These are phyloP conservation scores for Globisporangium paddicum DNA, from an alignment of 352 stramenopile genomes.

Conservation along the genomic window DNA sequence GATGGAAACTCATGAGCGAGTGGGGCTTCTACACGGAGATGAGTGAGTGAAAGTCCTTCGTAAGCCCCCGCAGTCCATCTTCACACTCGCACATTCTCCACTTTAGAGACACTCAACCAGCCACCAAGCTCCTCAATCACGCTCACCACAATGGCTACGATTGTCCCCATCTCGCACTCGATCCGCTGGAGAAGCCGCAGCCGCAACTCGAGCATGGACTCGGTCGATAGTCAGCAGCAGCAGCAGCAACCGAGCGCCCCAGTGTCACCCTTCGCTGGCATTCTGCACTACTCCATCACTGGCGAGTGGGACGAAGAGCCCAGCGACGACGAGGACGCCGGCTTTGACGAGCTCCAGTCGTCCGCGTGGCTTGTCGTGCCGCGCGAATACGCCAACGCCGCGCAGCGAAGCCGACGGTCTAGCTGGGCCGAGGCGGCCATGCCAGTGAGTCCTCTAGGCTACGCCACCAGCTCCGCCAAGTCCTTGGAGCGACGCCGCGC, in stretches of 20 bases:
- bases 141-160: conserved; percentile 33
- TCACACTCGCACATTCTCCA: not conserved
- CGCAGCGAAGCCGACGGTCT: not conserved
- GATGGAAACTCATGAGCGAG: not conserved
- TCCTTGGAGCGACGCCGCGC: conserved; percentile 6
- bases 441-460: not conserved
- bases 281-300: not conserved
- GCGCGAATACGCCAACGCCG: conserved; percentile 21
- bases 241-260: conserved; percentile 1
- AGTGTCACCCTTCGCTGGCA: not conserved
- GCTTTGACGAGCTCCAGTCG: conserved; percentile 31
- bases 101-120: not conserved
- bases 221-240: conserved; percentile 11
- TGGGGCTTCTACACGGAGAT: not conserved
- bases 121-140: not conserved
- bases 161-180: conserved; percentile 56
- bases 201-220: conserved; percentile 41
- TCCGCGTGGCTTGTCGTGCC: conserved; percentile 41
- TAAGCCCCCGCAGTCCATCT: not conserved
- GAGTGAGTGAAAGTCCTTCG: not conserved
- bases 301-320: conserved; percentile 11
- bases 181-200: conserved; percentile 45
- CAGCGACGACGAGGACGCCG: conserved; percentile 22
- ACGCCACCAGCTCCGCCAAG: not conserved
- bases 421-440: not conserved